Evolutionary conservation across 331 rosid genomes (phyloP).

Genomic region (Malus hybrid): DNA sequence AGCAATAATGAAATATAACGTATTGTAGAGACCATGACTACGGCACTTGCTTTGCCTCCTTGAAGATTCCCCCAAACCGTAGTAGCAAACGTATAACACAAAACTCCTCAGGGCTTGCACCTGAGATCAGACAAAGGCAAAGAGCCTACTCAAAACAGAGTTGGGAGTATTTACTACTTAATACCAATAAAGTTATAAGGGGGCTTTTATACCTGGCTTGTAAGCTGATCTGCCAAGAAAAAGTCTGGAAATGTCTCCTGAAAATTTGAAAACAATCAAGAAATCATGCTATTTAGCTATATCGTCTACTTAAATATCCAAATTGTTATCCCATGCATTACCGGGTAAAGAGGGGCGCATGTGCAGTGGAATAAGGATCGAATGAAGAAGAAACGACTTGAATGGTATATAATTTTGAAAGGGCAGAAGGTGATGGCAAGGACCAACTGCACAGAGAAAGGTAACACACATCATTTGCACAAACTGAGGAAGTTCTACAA

Average conservation of each 20-base stretch:
- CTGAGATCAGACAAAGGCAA: slow-evolving; percentile 31
- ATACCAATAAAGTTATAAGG: no score
- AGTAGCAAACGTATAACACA: slow-evolving; percentile 65
- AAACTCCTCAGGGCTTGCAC: slow-evolving; percentile 46
- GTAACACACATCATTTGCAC: not conserved
- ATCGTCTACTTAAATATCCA: not conserved
- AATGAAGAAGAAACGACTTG: slow-evolving; percentile 66
- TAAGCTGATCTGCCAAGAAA: slow-evolving; percentile 74
- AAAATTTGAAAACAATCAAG: not conserved
- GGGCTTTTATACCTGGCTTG: slow-evolving; percentile 52
- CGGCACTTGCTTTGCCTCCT: slow-evolving; percentile 57
- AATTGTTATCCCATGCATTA: slow-evolving; percentile 7
- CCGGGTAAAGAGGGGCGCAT: slow-evolving; percentile 55
- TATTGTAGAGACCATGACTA: slow-evolving; percentile 33
- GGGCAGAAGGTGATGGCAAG: slow-evolving; percentile 48
- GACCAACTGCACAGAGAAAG: slow-evolving; percentile 40
- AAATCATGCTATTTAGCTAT: not conserved
- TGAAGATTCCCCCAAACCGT: slow-evolving; percentile 57
- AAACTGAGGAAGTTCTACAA: not conserved
- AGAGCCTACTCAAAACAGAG: not conserved
- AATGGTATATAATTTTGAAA: slow-evolving; percentile 36
- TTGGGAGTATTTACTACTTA: not conserved
- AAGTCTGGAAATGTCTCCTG: slow-evolving; percentile 57
- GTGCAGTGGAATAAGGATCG: slow-evolving; percentile 36
- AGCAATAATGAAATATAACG: slow-evolving; percentile 36